Evolutionary conservation across 257 asterid genomes (phyloP).

Genomic region (Lavandula angustifolia): DNA sequence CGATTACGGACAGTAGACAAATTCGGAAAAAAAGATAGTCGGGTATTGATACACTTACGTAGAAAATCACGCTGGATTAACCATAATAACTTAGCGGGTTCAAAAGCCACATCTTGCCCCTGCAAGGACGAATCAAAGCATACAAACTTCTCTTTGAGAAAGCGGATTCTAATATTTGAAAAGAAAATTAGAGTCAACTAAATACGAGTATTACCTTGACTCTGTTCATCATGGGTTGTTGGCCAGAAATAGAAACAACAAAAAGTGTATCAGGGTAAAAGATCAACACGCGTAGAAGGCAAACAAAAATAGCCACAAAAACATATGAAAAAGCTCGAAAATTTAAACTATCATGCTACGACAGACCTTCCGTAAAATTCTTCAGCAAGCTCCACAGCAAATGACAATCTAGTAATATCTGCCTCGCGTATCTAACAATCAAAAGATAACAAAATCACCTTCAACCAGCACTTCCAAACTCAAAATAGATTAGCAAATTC

Average conservation of each 20-base stretch:
- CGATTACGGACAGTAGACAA: neutral
- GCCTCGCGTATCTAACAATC: slow-evolving; percentile 92
- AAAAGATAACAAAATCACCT: slow-evolving; percentile 25
- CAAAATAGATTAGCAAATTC: slow-evolving; percentile 1
- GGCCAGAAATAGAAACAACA: slow-evolving; percentile 35
- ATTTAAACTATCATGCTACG: slow-evolving; percentile 23
- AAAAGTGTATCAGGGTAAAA: slow-evolving; percentile 39
- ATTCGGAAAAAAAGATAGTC: neutral
- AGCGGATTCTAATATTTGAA: slow-evolving; percentile 12
- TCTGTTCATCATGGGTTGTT: slow-evolving; percentile 47
- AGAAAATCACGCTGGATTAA: slow-evolving; percentile 97
- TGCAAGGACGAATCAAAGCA: slow-evolving; percentile 41
- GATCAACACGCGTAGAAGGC: slow-evolving; percentile 9
- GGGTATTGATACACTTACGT: slow-evolving; percentile 57
- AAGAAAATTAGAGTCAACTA: slow-evolving; percentile 3
- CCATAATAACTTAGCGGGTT: slow-evolving; percentile 97
- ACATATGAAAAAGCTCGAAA: slow-evolving; percentile 3
- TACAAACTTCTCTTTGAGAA: slow-evolving; percentile 4
- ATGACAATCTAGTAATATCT: slow-evolving; percentile 90
- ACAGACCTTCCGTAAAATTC: slow-evolving; percentile 95
- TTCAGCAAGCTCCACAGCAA: slow-evolving; percentile 98
- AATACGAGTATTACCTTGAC: slow-evolving; percentile 68
- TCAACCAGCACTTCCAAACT: neutral
- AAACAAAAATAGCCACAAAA: slow-evolving; percentile 19
- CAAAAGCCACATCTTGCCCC: slow-evolving; percentile 98